Evolutionary conservation across 106 monocot genomes (phyloP).

Genomic region (Dendrobium nobile): DNA sequence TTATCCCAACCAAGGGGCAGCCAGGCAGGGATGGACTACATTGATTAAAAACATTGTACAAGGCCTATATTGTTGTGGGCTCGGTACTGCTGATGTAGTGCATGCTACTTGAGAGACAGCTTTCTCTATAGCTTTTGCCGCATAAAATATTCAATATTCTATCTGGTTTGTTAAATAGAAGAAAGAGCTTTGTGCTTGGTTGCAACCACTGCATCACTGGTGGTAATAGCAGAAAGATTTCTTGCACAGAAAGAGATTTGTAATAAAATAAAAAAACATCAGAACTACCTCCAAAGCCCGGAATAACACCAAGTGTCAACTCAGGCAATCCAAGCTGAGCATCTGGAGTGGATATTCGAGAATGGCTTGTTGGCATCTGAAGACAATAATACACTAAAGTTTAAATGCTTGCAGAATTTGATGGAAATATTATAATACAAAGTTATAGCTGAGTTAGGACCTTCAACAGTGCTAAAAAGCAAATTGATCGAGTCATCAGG

Average conservation of each 20-base stretch:
- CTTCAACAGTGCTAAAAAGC: constrained; percentile 11
- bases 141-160: neutral
- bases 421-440: neutral
- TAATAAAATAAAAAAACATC: neutral
- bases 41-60: no score
- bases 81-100: no score
- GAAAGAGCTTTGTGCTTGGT: neutral
- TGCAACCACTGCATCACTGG: neutral
- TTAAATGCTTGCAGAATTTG: neutral
- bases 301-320: constrained; percentile 83
- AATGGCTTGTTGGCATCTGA: constrained; percentile 83
- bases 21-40: no score
- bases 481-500: constrained; percentile 8
- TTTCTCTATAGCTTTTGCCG: neutral
- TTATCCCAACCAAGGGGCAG: no score
- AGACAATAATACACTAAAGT: neutral
- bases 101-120: neutral
- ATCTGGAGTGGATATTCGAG: constrained; percentile 71
- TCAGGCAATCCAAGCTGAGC: constrained; percentile 84
- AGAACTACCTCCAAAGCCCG: constrained; percentile 77
- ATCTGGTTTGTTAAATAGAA: neutral
- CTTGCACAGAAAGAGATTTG: no score
- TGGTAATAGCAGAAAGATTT: neutral
- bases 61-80: no score
- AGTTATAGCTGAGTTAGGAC: neutral